Conservation (phyloP, 164 flowering plant species). For the Aristolochia californica region DNA sequence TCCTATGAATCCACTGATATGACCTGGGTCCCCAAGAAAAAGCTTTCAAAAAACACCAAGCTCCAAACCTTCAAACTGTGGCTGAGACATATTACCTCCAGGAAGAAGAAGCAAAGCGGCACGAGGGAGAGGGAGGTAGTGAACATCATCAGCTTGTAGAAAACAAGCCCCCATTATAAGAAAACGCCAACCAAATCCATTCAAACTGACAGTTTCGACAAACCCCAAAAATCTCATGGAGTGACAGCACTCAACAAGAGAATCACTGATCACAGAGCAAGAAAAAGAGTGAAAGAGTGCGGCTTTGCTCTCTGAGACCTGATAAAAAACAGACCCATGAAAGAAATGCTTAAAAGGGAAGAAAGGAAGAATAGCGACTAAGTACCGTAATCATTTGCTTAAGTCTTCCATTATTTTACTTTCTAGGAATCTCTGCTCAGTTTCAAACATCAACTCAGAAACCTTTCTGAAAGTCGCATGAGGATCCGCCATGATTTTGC, state of each 20-base stretch:
- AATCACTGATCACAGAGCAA: neutral
- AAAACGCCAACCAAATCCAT: conserved; percentile 46
- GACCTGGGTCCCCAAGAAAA: conserved; percentile 19
- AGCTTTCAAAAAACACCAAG: conserved; percentile 18
- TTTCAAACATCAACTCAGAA: no score
- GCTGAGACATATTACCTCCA: conserved; percentile 4
- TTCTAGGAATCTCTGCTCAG: no score
- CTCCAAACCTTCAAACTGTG: conserved; percentile 31
- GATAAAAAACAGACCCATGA: neutral
- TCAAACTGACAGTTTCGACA: conserved; percentile 45
- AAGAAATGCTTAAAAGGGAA: neutral
- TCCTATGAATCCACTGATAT: conserved; percentile 2
- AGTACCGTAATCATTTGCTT: conserved; percentile 5
- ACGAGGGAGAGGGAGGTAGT: conserved; percentile 12
- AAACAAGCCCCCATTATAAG: conserved; percentile 22
- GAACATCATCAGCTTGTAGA: conserved; percentile 7
- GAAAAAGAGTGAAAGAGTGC: neutral
- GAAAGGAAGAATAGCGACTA: neutral
- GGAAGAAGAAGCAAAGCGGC: neutral
- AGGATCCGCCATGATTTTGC: no score
- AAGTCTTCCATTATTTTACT: neutral
- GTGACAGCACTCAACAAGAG: conserved; percentile 3
- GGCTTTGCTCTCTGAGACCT: neutral
- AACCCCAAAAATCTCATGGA: conserved; percentile 20
- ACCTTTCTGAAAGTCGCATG: no score